Conservation (phyloP, 306 rosid genomes). For the Gastrolobium villosum region DNA sequence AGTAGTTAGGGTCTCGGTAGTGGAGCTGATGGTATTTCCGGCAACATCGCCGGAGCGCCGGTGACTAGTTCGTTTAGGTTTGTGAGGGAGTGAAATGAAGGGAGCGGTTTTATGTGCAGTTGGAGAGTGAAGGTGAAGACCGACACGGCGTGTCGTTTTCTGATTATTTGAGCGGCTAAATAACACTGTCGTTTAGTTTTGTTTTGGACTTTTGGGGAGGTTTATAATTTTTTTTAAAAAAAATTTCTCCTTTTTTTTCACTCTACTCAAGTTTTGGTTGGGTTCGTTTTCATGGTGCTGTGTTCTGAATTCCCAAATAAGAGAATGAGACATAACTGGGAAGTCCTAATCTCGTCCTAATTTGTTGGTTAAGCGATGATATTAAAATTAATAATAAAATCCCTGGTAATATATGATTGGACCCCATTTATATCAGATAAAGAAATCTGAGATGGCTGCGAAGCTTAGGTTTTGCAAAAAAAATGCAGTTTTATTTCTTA, state of each 20-base stretch:
- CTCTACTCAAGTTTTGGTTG: slow-evolving; percentile 47
- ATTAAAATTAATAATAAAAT: slow-evolving; percentile 6
- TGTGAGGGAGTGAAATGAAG: slow-evolving; percentile 17
- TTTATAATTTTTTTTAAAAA: not conserved
- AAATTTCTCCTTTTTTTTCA: slow-evolving; percentile 43
- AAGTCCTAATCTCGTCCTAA: not conserved
- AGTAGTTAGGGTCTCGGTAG: slow-evolving; percentile 22
- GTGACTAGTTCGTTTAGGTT: slow-evolving; percentile 20
- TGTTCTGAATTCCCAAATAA: slow-evolving; percentile 12
- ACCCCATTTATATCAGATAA: not conserved
- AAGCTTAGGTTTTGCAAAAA: not conserved
- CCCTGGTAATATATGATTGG: slow-evolving; percentile 23
- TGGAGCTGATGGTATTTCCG: slow-evolving; percentile 53
- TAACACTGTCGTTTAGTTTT: slow-evolving; percentile 45
- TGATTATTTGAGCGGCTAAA: slow-evolving; percentile 2
- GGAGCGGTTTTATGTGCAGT: slow-evolving; percentile 36
- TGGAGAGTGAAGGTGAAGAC: slow-evolving; percentile 43
- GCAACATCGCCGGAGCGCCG: slow-evolving; percentile 69
- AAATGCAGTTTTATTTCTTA: not conserved
- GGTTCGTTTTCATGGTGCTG: slow-evolving; percentile 19
- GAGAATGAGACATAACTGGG: slow-evolving; percentile 8
- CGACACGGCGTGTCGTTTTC: slow-evolving; percentile 52
- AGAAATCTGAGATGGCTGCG: not conserved
- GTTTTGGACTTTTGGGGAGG: slow-evolving; percentile 23
- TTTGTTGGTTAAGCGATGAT: not conserved